Conservation (phyloP, 2,329 filamentous ascomycete genomes). For the Diaporthe sp. region DNA sequence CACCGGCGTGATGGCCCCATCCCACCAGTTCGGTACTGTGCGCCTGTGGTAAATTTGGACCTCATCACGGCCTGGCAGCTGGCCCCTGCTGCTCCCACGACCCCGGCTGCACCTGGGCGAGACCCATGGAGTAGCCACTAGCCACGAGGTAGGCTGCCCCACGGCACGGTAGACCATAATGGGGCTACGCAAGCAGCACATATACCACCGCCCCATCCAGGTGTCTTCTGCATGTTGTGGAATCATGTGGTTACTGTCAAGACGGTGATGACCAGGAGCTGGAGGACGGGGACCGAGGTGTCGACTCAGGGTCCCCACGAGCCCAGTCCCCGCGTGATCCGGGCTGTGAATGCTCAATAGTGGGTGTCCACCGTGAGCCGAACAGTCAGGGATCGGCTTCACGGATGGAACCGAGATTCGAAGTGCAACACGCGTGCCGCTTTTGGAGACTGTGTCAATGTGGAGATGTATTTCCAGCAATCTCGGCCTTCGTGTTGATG, state of each 20-base stretch:
- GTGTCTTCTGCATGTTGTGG: neutral
- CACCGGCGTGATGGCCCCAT: conserved; percentile 12
- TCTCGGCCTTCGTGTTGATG: conserved; percentile 29
- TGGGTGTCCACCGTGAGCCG: conserved; percentile 7
- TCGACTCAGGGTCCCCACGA: neutral
- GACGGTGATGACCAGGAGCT: neutral
- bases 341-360: neutral
- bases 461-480: conserved; percentile 28
- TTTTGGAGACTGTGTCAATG: conserved; percentile 2
- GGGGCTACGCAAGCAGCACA: neutral
- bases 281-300: neutral
- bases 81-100: neutral
- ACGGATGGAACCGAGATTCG: conserved; percentile 25
- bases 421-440: conserved; percentile 13
- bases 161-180: neutral
- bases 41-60: conserved; percentile 22
- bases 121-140: conserved; percentile 5
- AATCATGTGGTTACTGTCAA: neutral
- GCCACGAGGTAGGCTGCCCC: conserved; percentile 24
- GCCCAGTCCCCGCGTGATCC: conserved; percentile 9
- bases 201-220: neutral
- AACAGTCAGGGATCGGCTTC: conserved; percentile 19
- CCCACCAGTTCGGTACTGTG: conserved; percentile 24
- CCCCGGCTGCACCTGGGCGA: neutral
- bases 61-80: conserved; percentile 13